phyloP scores from a whole-genome alignment of 208 protist genomes.

The Histomonas meleagridis region DNA sequence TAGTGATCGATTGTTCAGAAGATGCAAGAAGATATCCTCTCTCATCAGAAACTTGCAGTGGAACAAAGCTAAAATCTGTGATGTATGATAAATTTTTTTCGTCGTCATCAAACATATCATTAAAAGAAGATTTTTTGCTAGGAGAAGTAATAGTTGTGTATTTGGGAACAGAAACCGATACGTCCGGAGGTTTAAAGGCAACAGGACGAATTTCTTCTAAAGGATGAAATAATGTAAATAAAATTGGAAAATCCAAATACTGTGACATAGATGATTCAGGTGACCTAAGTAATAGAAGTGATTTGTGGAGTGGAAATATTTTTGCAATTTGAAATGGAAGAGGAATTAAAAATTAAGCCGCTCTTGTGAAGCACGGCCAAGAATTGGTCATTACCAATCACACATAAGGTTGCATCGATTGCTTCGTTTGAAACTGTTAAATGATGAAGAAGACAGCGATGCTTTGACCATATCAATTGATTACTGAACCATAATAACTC shows the following conservation, averaged over 20 bases:
- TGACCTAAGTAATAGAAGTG: neutral
- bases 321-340: conserved; percentile 10
- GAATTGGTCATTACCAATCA: neutral
- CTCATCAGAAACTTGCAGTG: neutral
- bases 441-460: conserved; percentile 25
- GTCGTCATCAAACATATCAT: too few relatives aligned
- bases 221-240: conserved; percentile 21
- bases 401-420: neutral
- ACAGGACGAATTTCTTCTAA: conserved; percentile 27
- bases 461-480: conserved; percentile 15
- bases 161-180: neutral
- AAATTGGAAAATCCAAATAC: conserved; percentile 6
- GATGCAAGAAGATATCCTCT: neutral
- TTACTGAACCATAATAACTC: neutral
- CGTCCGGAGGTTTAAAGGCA: neutral
- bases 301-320: conserved; percentile 7
- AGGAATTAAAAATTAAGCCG: neutral
- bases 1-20: neutral
- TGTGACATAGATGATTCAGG: neutral
- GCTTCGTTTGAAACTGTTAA: neutral
- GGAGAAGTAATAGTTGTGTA: neutral
- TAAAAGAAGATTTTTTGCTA: too few relatives aligned
- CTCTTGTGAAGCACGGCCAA: conserved; percentile 2
- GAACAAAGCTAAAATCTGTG: neutral
- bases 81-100: neutral